Base-by-base conservation (phyloP, 2,329 filamentous ascomycete genomes). In the Cytospora piceicola region DNA sequence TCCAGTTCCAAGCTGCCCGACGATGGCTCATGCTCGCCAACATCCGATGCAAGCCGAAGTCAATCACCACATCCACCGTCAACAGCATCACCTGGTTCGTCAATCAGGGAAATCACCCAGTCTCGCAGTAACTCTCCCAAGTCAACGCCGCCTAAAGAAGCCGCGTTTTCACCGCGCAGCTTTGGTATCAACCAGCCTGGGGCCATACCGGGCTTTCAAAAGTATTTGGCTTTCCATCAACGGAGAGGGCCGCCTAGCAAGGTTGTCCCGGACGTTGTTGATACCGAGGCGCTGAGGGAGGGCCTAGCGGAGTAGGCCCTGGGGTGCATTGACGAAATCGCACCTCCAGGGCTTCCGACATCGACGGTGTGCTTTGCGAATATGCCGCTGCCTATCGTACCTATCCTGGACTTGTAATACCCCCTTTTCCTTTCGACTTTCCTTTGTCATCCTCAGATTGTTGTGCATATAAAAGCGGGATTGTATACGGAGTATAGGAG, bases 111-210 rank as follows among this genome's bases (percentile, higher is more conserved):
- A 1, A 29, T 56, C 20, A 22, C 52, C 12, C 58, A 24, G 34
- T 52, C 32, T 30, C 12, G 34, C 34, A 53, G 54, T 8, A 46
- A 58, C 17, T 58, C 27, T 14, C 32, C 55, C 7, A 68, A 57
- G 46, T 61, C 59, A 55, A 59, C 52, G 52, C 42, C 63, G 1
- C 29, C 52, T 24, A 66, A 63, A 55, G 58, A 66, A 15, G 24
- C 60, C 24, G 52, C 64, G 5, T 63, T 66, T 30, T 68, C 66
- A 4, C 59, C 66, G 32, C 66, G 66, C 3, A 68, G 51, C 22
- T 68, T 63, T 39, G 92, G 92, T 0, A 92, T 95, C 73, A 95
- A 95, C 72, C 92, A 94, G 73, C 83, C 86, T 1, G 92, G 92
- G 0, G 83, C 87, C 0, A 89, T 95, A 53, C 86, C 90, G 0